phyloP scores from a whole-genome alignment of 768 basidiomycete genomes.

The Boletus barrowsii region DNA sequence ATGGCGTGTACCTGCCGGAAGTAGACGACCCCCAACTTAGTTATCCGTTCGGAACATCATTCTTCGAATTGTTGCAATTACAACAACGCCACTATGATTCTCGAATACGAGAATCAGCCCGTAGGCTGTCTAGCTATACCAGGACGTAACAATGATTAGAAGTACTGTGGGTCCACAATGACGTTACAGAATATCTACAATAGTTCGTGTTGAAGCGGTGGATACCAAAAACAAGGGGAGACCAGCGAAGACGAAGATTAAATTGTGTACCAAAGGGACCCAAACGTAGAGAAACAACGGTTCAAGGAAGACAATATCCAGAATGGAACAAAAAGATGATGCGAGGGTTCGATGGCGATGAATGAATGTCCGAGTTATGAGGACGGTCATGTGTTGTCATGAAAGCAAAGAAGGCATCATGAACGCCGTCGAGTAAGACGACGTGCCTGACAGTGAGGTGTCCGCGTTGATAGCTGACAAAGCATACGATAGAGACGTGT shows the following conservation, averaged over 20 bases:
- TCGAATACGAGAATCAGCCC: slow-evolving; percentile 65
- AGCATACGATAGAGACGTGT: slow-evolving; percentile 43
- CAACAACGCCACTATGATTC: slow-evolving; percentile 60
- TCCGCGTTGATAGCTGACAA: slow-evolving; percentile 37
- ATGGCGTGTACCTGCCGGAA: slow-evolving; percentile 83
- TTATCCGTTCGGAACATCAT: slow-evolving; percentile 78
- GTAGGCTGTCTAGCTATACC: slow-evolving; percentile 47
- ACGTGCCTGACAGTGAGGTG: slow-evolving; percentile 18
- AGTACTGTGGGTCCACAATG: slow-evolving; percentile 25
- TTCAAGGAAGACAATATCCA: slow-evolving; percentile 32
- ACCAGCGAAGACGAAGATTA: slow-evolving; percentile 21
- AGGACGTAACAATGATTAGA: slow-evolving; percentile 34
- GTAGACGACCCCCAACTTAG: slow-evolving; percentile 86
- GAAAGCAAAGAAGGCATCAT: slow-evolving; percentile 33
- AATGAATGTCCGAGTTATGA: slow-evolving; percentile 19
- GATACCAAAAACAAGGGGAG: slow-evolving; percentile 20
- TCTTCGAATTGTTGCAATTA: slow-evolving; percentile 80
- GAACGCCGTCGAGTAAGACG: slow-evolving; percentile 30
- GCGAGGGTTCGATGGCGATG: slow-evolving; percentile 22
- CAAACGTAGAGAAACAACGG: slow-evolving; percentile 13
- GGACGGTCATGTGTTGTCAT: slow-evolving; percentile 29
- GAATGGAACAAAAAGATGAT: slow-evolving; percentile 12
- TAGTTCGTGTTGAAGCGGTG: slow-evolving; percentile 20
- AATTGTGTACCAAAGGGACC: slow-evolving; percentile 10
- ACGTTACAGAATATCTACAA: slow-evolving; percentile 34